Evolutionary conservation across 2,329 filamentous ascomycete genomes (phyloP), one percentile per base, ranked within the genome.

Genomic region (Aspergillus pseudotamarii): DNA sequence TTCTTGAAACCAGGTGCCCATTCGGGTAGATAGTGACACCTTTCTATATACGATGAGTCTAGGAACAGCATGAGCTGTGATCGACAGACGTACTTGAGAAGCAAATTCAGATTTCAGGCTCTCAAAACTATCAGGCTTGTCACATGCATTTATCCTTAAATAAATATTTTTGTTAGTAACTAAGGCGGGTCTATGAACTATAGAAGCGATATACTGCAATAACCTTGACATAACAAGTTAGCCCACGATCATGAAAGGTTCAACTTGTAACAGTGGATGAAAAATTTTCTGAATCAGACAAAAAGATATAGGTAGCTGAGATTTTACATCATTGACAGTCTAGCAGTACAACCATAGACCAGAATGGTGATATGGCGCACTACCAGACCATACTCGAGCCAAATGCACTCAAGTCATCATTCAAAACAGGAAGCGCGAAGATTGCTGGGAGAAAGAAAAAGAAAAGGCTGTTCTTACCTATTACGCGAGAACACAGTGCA

Each of bases 371-470:
- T 81, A 84, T 84, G 83, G 83, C 80, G 80, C 60, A 80, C 77
- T 82, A 81, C 82, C 84, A 83, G 81, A 84, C 88, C 88, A 93
- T 96, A 86, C 94, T 98, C 94, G 93, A 98, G 94, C 94, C 94
- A 98, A 98, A 98, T 98, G 94, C 94, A 94, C 94, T 98, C 94
- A 94, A 93, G 94, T 98, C 94, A 98, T 98, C 94, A 96, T 93
- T 78, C 66, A 71, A 79, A 64, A 62, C 60, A 59, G 46, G 38
- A 38, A 34, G 16, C 46, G 59, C 51, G 61, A 64, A 57, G 58
- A 63, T 55, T 57, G 48, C 55, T 48, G 51, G 28, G 28, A 34
- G 32, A 26, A 4, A 26, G 26, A 26, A 34, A 56, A 60, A 59
- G 43, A 61, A 62, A 38, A 58, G 30, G 64, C 43, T 21, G 21